Evolutionary conservation across 1,284 basidiomycete genomes (phyloP).

Genomic region (Ustilago esculenta): DNA sequence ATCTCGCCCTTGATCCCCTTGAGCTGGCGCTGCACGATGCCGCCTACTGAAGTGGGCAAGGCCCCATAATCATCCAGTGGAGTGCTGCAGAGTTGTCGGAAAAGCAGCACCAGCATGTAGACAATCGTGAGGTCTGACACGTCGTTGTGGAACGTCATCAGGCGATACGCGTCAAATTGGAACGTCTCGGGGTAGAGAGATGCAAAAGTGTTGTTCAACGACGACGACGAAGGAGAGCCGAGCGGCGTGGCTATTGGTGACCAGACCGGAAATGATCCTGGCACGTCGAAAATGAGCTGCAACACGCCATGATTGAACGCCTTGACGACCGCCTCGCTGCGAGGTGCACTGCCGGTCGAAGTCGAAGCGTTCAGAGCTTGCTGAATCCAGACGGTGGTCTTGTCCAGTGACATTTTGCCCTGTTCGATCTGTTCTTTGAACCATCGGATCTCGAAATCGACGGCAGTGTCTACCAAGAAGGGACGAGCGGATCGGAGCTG

Average conservation of each 20-base stretch:
- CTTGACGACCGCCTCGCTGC: constrained; percentile 67
- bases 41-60: constrained; percentile 20
- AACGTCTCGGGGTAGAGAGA: constrained; percentile 74
- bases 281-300: constrained; percentile 76
- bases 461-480: constrained; percentile 81
- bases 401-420: constrained; percentile 70
- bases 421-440: constrained; percentile 75
- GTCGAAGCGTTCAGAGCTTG: constrained; percentile 28
- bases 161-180: constrained; percentile 80
- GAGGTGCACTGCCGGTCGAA: constrained; percentile 4
- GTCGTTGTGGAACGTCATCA: constrained; percentile 77
- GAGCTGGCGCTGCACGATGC: constrained; percentile 44
- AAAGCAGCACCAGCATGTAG: constrained; percentile 82
- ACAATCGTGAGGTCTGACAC: constrained; percentile 79
- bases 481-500: constrained; percentile 87
- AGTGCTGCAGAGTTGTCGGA: constrained; percentile 72
- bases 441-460: constrained; percentile 80
- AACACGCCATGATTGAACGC: constrained; percentile 75
- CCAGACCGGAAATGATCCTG: constrained; percentile 67
- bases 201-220: constrained; percentile 52
- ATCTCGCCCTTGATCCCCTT: constrained; percentile 75
- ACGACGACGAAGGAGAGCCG: constrained; percentile 65
- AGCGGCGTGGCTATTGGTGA: constrained; percentile 52
- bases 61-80: constrained; percentile 72
- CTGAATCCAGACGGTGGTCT: constrained; percentile 76